Evolutionary conservation across 495 filamentous ascomycete species (phyloP).

Genomic region (Extremus antarcticus): DNA sequence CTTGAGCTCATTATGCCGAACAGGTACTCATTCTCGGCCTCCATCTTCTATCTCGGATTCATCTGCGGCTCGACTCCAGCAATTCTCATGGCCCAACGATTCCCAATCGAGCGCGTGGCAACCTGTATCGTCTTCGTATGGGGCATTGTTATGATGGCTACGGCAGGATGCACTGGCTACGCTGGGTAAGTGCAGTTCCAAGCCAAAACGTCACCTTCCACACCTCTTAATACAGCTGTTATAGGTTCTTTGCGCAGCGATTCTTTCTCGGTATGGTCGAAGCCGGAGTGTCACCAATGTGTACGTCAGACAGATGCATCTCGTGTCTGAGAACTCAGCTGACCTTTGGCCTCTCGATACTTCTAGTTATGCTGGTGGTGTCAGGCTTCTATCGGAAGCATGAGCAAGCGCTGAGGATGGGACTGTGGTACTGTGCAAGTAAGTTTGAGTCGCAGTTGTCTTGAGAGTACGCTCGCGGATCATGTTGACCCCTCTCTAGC

Average conservation of each 20-base stretch:
- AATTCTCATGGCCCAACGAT: slow-evolving; percentile 36
- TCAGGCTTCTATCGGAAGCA: slow-evolving; percentile 36
- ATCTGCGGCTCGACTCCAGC: slow-evolving; percentile 38
- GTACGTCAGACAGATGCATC: not conserved
- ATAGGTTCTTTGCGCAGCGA: slow-evolving; percentile 34
- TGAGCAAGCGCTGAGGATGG: slow-evolving; percentile 39
- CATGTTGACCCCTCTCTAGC: too few species aligned
- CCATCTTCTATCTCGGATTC: slow-evolving; percentile 41
- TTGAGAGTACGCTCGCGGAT: too few species aligned
- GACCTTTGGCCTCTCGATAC: too few species aligned
- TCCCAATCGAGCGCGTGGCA: slow-evolving; percentile 37
- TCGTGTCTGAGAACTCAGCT: too few species aligned
- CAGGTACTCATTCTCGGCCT: slow-evolving; percentile 28
- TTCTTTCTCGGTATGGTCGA: slow-evolving; percentile 42
- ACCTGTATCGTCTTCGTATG: slow-evolving; percentile 28
- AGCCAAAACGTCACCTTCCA: too few species aligned
- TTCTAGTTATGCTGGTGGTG: slow-evolving; percentile 36
- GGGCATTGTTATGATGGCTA: slow-evolving; percentile 32
- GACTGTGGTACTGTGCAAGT: slow-evolving; percentile 35
- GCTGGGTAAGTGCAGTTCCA: too few species aligned
- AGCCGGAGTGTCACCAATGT: slow-evolving; percentile 33
- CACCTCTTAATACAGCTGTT: too few species aligned
- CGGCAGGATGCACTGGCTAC: slow-evolving; percentile 31
- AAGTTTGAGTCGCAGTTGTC: too few species aligned
- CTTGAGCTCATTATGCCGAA: too few species aligned